phyloP scores from a whole-genome alignment of 2,329 filamentous ascomycete species.

The Trichoderma lentiforme region DNA sequence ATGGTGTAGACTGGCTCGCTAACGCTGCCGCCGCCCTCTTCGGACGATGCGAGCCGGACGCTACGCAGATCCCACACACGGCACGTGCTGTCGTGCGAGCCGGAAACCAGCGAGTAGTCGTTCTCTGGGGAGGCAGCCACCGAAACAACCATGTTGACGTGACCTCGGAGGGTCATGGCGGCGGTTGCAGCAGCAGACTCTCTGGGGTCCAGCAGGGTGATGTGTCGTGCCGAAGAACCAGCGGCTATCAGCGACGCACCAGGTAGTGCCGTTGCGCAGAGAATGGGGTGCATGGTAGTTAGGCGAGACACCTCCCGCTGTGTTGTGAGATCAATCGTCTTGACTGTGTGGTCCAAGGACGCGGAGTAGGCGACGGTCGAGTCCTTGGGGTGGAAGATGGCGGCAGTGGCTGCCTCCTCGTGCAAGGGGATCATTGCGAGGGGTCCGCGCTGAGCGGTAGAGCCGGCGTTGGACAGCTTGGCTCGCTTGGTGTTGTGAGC shows the following conservation, averaged over 20 bases:
- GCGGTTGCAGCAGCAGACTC: slow-evolving; percentile 71
- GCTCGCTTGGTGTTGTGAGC: slow-evolving; percentile 71
- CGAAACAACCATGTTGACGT: slow-evolving; percentile 68
- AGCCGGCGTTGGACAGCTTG: slow-evolving; percentile 52
- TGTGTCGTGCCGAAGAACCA: slow-evolving; percentile 80
- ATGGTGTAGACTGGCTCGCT: slow-evolving; percentile 74
- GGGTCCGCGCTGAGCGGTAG: slow-evolving; percentile 71
- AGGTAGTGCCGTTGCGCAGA: slow-evolving; percentile 73
- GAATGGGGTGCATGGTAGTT: slow-evolving; percentile 77
- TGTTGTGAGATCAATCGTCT: slow-evolving; percentile 88
- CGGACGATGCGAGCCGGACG: slow-evolving; percentile 55
- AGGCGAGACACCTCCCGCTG: slow-evolving; percentile 74
- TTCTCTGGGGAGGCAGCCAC: slow-evolving; percentile 56
- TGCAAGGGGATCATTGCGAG: slow-evolving; percentile 71
- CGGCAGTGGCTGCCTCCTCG: slow-evolving; percentile 70
- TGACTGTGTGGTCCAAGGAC: slow-evolving; percentile 86
- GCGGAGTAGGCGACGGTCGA: slow-evolving; percentile 85
- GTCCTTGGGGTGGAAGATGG: slow-evolving; percentile 81
- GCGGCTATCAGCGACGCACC: slow-evolving; percentile 62
- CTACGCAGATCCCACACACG: slow-evolving; percentile 90
- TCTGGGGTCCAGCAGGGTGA: slow-evolving; percentile 90
- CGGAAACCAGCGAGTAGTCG: slow-evolving; percentile 80
- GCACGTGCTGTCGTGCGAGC: slow-evolving; percentile 88
- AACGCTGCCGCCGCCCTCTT: slow-evolving; percentile 61
- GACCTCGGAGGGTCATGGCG: slow-evolving; percentile 87